Evolutionary conservation across 345 rosid species (phyloP), one percentile per base, ranked within the genome.

Genomic region (Arabidopsis arenosa): DNA sequence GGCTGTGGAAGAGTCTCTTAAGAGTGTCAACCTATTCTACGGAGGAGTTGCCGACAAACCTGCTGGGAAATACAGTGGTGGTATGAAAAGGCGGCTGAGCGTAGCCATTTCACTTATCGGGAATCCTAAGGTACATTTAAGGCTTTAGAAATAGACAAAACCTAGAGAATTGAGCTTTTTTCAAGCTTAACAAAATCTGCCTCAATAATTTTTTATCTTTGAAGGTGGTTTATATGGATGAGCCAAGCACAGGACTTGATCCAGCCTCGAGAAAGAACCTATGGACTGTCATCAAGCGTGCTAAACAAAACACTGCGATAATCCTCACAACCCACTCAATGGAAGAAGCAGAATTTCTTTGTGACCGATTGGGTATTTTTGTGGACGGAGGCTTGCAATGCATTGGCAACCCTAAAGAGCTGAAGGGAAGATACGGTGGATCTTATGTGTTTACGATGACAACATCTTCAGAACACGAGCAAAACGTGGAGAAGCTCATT

Each of bases 41-140:
- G 97, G 94, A 32, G 99, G 93, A 9, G 93, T 92, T 78, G 97
- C 88, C 1, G 91, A 95, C 64, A 95, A 92, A 79, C 81, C 83
- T 75, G 92, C 96, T 36, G 93, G 96, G 9, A 95, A 95, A 76
- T 95, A 92, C 75, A 95, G 97, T 37, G 97, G 99, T 70, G 99
- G 99, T 43, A 92, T 95, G 97, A 95, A 95, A 81, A 89, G 99
- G 82, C 85, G 99, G 81, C 95, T 95, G 9, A 95, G 99, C 74
- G 99, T 92, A 64, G 97, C 97, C 57, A 92, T 95, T 61, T 95
- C 99, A 41, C 86, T 92, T 68, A 95, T 95, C 17, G 99, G 99
- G 26, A 87, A 87, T 75, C 99, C 97, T 56, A 95, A 86, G 83
- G 99, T 90, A 80, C 26, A 80, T 57, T 15, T 17, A 4, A 0